Percentiles rank a stretch among this genome's conserved stretches.
These are phyloP conservation scores for Pseudogymnoascus sp. DNA, from an alignment of 2,329 filamentous ascomycete genomes.

Conservation along the genomic window DNA sequence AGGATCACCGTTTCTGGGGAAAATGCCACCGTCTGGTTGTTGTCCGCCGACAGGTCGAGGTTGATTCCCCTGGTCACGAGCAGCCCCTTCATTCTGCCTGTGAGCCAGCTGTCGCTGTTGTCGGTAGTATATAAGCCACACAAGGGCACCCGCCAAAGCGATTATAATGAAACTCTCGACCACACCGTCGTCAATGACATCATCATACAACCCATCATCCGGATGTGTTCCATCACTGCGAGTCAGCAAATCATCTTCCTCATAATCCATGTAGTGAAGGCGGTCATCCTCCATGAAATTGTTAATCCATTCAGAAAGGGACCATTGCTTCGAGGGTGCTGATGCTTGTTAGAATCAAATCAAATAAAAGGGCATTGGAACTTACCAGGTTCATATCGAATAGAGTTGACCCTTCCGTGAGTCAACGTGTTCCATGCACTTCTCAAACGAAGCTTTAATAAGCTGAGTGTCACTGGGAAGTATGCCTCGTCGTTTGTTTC, in stretches of 20 bases:
- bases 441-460: conserved; percentile 74
- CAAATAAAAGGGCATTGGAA: conserved; percentile 10
- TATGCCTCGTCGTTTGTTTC: conserved; percentile 92
- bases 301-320: conserved; percentile 75
- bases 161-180: conserved; percentile 81
- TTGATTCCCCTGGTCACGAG: conserved; percentile 24
- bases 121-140: conserved; percentile 73
- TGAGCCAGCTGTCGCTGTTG: conserved; percentile 59
- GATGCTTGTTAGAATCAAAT: conserved; percentile 24
- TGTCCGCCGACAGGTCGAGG: conserved; percentile 18
- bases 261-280: conserved; percentile 51
- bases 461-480: conserved; percentile 78
- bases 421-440: conserved; percentile 95
- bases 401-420: conserved; percentile 83
- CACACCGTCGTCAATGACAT: conserved; percentile 66
- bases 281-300: conserved; percentile 69
- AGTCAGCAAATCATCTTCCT: conserved; percentile 31
- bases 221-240: conserved; percentile 47
- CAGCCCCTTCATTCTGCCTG: conserved; percentile 34
- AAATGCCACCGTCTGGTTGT: conserved; percentile 43
- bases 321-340: conserved; percentile 67
- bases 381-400: conserved; percentile 79
- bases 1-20: conserved; percentile 59
- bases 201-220: conserved; percentile 50
- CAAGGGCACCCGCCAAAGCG: conserved; percentile 63